A percentile compares a stretch with the other conserved stretches of the same genome.
Evolutionary conservation across 495 filamentous ascomycete species (phyloP).

Genomic region (Penicillium dipodomyicola): DNA sequence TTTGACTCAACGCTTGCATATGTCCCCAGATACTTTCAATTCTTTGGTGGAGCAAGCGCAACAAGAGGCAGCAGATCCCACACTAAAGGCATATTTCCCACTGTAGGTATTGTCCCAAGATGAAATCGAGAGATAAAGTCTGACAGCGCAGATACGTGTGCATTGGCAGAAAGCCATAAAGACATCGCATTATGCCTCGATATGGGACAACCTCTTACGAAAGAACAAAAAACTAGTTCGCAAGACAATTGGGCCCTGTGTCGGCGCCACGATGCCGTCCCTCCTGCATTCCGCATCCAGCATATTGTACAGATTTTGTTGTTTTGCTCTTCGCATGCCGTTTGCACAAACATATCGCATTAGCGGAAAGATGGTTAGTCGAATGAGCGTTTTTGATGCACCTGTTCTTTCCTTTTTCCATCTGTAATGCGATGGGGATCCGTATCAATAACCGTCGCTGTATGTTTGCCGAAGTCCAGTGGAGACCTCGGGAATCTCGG

Average conservation of each 20-base stretch:
- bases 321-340: constrained; percentile 15
- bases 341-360: constrained; percentile 18
- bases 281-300: background rate
- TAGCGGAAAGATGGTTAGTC: constrained; percentile 26
- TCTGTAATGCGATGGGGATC: background rate
- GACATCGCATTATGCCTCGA: background rate
- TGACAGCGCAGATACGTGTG: constrained; percentile 53
- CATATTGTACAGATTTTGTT: constrained; percentile 4
- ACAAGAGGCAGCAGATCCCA: constrained; percentile 61
- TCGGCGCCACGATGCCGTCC: background rate
- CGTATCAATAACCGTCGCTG: background rate
- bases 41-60: constrained; percentile 64
- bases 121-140: background rate
- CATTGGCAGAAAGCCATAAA: constrained; percentile 53
- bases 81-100: constrained; percentile 73
- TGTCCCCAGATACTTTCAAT: constrained; percentile 63
- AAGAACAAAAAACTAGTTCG: background rate
- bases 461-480: background rate
- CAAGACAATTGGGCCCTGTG: background rate
- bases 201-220: background rate
- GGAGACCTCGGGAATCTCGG: background rate
- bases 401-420: background rate
- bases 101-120: constrained; percentile 50
- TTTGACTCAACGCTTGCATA: constrained; percentile 52
- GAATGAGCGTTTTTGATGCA: constrained; percentile 16